These are phyloP conservation scores for Pyrenochaeta sp. DNA, from an alignment of 2,329 filamentous ascomycete species.

Conservation along the genomic window DNA sequence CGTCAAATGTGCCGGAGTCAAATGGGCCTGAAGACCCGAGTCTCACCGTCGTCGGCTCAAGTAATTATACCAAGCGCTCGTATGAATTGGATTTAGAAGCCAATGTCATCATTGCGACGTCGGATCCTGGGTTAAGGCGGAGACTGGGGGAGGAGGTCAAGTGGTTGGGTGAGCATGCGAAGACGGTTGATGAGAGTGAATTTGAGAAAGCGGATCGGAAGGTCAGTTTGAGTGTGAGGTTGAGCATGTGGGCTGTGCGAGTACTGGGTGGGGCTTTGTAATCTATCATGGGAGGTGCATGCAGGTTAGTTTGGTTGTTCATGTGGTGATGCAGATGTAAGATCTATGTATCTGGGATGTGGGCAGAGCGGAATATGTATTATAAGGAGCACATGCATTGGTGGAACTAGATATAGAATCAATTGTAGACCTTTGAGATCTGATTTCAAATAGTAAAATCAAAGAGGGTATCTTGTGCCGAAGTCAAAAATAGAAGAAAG, in stretches of 20 bases:
- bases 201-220: conserved; percentile 82
- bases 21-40: conserved; percentile 64
- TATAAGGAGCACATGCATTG: neutral
- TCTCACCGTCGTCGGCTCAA: conserved; percentile 86
- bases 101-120: conserved; percentile 85
- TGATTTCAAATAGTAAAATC: conserved; percentile 1
- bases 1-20: conserved; percentile 33
- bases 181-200: conserved; percentile 75
- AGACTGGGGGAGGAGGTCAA: conserved; percentile 80
- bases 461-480: conserved; percentile 16
- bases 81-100: conserved; percentile 93
- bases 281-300: neutral
- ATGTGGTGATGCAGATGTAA: neutral
- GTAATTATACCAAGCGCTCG: conserved; percentile 94
- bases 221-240: conserved; percentile 82
- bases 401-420: neutral
- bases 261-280: conserved; percentile 86
- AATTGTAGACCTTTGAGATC: neutral
- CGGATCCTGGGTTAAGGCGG: conserved; percentile 73
- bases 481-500: conserved; percentile 3
- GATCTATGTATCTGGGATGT: neutral
- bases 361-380: neutral
- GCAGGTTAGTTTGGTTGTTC: neutral
- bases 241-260: conserved; percentile 94
- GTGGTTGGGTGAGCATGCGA: conserved; percentile 80